Conservation (phyloP, 2,329 filamentous ascomycete species). For the Aureobasidium subglaciale region DNA sequence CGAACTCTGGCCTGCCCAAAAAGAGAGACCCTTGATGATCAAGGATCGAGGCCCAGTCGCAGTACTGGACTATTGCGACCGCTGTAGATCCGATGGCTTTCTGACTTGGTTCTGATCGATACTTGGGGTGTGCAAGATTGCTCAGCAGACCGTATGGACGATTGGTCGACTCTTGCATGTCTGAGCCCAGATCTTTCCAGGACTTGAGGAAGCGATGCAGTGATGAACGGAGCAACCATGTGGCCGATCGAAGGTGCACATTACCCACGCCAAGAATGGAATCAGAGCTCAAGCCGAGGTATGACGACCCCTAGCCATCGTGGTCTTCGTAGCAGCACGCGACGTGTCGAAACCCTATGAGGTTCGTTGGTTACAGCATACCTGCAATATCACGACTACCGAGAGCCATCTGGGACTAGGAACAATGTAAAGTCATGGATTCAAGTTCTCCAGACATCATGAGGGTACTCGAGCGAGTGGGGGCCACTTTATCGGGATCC, state of each 20-base stretch:
- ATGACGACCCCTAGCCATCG: no score
- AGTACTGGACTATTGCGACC: background rate
- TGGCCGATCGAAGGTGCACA: background rate
- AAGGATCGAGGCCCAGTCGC: constrained; percentile 2
- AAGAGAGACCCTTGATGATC: constrained; percentile 2
- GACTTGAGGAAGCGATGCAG: no score
- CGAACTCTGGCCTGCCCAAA: background rate
- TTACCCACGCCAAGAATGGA: background rate
- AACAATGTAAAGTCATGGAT: no score
- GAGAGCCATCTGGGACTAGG: no score
- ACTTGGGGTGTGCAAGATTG: no score
- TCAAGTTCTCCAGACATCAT: no score
- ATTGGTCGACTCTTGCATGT: background rate
- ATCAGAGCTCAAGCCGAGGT: background rate
- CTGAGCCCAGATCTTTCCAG: no score
- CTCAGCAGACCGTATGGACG: background rate
- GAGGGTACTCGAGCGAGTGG: no score
- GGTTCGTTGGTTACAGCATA: no score
- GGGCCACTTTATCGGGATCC: background rate
- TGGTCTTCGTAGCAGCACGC: no score
- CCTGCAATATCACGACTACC: no score
- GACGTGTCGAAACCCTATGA: no score
- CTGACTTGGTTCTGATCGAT: background rate
- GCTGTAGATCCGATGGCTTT: constrained; percentile 6
- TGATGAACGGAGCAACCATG: background rate